These are phyloP conservation scores for Heritiera fomes DNA, from an alignment of 345 rosid genomes.

Conservation along the genomic window DNA sequence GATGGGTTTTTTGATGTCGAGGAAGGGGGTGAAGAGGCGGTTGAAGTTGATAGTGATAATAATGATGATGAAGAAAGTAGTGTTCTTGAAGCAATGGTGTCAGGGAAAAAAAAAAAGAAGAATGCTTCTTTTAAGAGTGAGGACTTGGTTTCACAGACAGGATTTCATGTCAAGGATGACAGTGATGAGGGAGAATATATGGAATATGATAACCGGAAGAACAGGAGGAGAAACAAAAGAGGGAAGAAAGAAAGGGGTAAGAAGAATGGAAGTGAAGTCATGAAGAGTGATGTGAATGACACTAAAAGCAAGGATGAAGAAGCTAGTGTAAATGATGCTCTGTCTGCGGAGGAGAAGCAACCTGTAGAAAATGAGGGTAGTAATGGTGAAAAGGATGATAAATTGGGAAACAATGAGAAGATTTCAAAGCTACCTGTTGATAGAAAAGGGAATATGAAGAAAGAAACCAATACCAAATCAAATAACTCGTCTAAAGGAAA, in stretches of 20 bases:
- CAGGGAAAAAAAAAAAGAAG: conserved; percentile 48
- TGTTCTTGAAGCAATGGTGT: conserved; percentile 72
- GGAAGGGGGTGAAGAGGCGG: conserved; percentile 29
- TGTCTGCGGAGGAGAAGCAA: conserved; percentile 29
- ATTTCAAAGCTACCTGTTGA: conserved; percentile 31
- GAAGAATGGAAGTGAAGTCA: conserved; percentile 36
- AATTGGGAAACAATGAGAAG: conserved; percentile 31
- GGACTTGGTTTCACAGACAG: conserved; percentile 25
- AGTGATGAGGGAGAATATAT: conserved; percentile 40
- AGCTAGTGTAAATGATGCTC: conserved; percentile 27
- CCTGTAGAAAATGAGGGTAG: conserved; percentile 32
- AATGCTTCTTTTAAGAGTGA: conserved; percentile 34
- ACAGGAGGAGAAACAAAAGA: conserved; percentile 45
- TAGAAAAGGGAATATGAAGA: conserved; percentile 40
- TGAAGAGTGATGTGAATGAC: conserved; percentile 23
- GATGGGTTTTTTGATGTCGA: conserved; percentile 38
- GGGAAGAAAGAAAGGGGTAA: conserved; percentile 51
- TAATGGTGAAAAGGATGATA: conserved; percentile 34
- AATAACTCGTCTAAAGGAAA: conserved; percentile 74
- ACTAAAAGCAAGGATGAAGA: conserved; percentile 32
- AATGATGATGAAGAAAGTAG: conserved; percentile 51
- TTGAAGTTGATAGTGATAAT: conserved; percentile 33
- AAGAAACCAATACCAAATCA: conserved; percentile 44
- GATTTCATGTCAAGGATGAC: conserved; percentile 39
- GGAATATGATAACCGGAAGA: conserved; percentile 48